Conservation (phyloP, 2,329 filamentous ascomycete species). For the Hypoxylon rubiginosum region DNA sequence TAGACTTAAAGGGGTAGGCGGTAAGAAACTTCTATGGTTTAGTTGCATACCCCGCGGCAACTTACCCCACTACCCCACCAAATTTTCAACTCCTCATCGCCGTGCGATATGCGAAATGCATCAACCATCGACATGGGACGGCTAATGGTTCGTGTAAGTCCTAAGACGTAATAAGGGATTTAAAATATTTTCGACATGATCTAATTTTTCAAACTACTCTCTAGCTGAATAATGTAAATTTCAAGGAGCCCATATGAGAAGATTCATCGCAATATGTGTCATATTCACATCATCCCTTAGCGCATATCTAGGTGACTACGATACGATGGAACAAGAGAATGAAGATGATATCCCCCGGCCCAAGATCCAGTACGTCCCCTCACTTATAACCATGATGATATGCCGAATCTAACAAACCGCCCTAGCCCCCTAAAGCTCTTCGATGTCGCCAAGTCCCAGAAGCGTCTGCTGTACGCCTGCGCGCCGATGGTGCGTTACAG, state of each 20-base stretch:
- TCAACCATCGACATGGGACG: too few relatives aligned
- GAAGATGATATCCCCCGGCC: conserved; percentile 37
- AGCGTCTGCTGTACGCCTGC: conserved; percentile 59
- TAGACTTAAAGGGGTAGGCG: conserved; percentile 18
- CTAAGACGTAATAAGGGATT: not conserved
- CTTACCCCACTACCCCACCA: conserved; percentile 34
- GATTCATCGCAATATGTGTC: conserved; percentile 12
- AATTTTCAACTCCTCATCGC: conserved; percentile 3
- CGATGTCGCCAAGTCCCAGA: conserved; percentile 56
- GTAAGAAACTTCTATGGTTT: not conserved
- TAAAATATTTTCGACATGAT: conserved; percentile 6
- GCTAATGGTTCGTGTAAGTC: not conserved
- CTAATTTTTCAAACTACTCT: not conserved
- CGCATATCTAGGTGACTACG: conserved; percentile 31
- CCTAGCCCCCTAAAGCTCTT: conserved; percentile 60
- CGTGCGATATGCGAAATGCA: not conserved
- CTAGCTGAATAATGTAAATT: not conserved
- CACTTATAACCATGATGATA: not conserved
- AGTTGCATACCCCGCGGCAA: conserved; percentile 17
- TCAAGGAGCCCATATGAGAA: not conserved
- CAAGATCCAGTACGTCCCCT: conserved; percentile 45
- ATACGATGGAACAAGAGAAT: conserved; percentile 44
- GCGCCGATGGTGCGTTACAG: conserved; percentile 60
- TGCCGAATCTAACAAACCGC: not conserved
- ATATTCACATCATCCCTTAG: conserved; percentile 10